Base-by-base conservation (phyloP, 768 basidiomycete species). In the Gyrodon lividus region DNA sequence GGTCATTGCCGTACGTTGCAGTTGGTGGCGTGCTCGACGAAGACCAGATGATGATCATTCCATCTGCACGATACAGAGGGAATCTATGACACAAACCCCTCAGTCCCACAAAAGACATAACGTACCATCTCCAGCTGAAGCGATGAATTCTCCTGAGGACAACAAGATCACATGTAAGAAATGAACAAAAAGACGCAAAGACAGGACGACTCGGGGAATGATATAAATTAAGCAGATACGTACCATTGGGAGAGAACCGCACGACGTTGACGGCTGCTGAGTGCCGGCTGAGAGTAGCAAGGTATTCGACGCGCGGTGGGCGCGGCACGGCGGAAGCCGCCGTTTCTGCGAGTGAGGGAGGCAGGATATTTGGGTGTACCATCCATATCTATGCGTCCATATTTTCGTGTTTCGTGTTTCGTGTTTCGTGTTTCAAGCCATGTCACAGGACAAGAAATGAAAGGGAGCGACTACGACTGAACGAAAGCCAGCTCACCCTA, bases 1-100 rank as follows among this genome's bases (percentile, higher is more conserved):
- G 72, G 64, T 93, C 92, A 59, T 85, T 89, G n/a, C 93, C 93
- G 66, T 92, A 96, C 13, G 82, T 80, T 38, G 74, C 78, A 2
- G 82, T 70, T 47, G 86, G 84, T 0, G 92, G 86, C 28, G 78
- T 82, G 20, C 84, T 80, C 4, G 89, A 86, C 8, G 84, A 91
- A 0, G 89, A 85, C 97, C 97, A 99, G 14, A 99, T 83, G 43
- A 98, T 91, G 54, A 99, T 86, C 86, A 95, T 94, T 12, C 97
- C 97, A 72, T 99, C 96, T 97, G 26, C 12, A 37, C 42, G 33
- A 17, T 46, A 45, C 4, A 24, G 6, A 44, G 5, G 35, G 16
- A 48, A 8, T 28, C 40, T 41, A 31, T 50, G 14, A 58, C 23
- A 44, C 40, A 54, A 5, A 39, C 46, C 8, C 14, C 13, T 37